These are phyloP conservation scores for Xylaria arbuscula DNA, from an alignment of 2,329 filamentous ascomycete species.

Conservation along the genomic window DNA sequence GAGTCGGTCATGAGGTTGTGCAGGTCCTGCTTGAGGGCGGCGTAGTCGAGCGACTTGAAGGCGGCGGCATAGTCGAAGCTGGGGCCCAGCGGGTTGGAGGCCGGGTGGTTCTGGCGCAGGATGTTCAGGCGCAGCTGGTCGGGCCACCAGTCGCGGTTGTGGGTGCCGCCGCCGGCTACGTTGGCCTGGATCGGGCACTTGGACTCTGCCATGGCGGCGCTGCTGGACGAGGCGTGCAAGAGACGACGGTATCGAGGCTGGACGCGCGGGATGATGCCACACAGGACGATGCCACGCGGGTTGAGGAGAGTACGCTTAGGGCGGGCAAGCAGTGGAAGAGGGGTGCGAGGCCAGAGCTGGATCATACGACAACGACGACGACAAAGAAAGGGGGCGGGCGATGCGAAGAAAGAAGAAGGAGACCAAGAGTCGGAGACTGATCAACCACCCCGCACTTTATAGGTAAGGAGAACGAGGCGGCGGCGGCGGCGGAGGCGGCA, in stretches of 20 bases:
- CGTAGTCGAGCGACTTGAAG: slow-evolving; percentile 78
- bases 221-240: slow-evolving; percentile 15
- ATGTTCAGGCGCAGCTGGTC: slow-evolving; percentile 74
- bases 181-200: slow-evolving; percentile 48
- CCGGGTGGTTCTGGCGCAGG: slow-evolving; percentile 75
- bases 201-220: slow-evolving; percentile 32
- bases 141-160: slow-evolving; percentile 81
- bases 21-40: slow-evolving; percentile 79
- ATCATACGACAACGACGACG: slow-evolving; percentile 2
- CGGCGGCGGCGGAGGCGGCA: not conserved
- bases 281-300: slow-evolving; percentile 8
- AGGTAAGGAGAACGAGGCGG: slow-evolving; percentile 9
- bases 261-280: not conserved
- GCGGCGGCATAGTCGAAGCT: slow-evolving; percentile 79
- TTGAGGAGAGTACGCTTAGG: too few species aligned
- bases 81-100: slow-evolving; percentile 71
- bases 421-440: not conserved
- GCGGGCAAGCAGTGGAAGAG: not conserved
- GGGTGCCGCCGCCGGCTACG: slow-evolving; percentile 71
- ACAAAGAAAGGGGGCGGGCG: not conserved
- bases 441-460: slow-evolving; percentile 41
- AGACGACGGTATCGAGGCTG: slow-evolving; percentile 1
- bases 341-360: not conserved
- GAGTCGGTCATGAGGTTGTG: slow-evolving; percentile 79
- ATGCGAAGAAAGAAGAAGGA: not conserved